Conservation (phyloP, 106 monocot species). For the Allium cepa region DNA sequence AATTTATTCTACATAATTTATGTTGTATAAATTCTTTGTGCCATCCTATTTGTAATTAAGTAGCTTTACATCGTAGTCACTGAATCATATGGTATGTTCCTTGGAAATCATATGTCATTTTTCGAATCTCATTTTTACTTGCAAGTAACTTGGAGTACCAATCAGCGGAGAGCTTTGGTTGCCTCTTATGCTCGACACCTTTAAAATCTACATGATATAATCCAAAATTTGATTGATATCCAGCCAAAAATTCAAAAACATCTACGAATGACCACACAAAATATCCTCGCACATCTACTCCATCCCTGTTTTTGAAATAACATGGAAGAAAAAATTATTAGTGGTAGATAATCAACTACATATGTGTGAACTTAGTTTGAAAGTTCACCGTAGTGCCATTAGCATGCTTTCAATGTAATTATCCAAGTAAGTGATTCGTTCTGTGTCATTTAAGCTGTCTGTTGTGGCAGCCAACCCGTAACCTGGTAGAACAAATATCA, state of each 20-base stretch:
- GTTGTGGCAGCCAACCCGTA: not conserved
- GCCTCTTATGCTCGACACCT: conserved; percentile 19
- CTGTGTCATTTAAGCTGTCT: not conserved
- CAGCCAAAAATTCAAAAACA: conserved; percentile 43
- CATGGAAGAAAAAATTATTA: not conserved
- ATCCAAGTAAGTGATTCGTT: not conserved
- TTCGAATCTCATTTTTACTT: not conserved
- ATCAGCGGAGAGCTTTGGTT: conserved; percentile 54
- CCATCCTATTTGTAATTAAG: too few relatives aligned
- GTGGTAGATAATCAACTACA: not conserved
- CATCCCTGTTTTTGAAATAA: conserved; percentile 33
- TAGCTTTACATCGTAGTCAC: too few relatives aligned
- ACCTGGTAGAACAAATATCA: not conserved
- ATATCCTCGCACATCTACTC: conserved; percentile 46
- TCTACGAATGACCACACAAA: conserved; percentile 79
- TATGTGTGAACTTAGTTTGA: not conserved
- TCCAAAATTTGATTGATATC: conserved; percentile 33
- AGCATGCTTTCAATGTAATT: conserved; percentile 3
- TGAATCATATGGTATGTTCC: too few relatives aligned
- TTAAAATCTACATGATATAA: conserved; percentile 58
- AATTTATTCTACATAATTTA: too few relatives aligned
- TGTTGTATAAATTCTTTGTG: too few relatives aligned
- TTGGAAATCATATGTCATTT: too few relatives aligned
- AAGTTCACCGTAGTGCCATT: not conserved
- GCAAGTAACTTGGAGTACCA: conserved; percentile 49